Conservation (phyloP, 2,329 filamentous ascomycete genomes). For the Volutella citrinella region DNA sequence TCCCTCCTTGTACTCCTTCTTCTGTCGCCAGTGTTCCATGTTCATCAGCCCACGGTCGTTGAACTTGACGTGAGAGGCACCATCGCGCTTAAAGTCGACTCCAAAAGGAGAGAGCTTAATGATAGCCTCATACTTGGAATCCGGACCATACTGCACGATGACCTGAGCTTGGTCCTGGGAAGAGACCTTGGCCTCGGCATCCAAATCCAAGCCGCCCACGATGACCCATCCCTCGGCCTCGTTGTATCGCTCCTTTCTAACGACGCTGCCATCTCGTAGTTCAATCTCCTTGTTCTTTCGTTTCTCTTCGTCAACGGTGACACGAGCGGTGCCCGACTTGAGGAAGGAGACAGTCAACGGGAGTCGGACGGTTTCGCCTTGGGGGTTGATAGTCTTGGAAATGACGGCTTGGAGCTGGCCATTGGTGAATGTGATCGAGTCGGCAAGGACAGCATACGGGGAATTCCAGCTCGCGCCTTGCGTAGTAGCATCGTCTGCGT, state of each 20-base stretch:
- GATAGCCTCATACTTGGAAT: constrained; percentile 73
- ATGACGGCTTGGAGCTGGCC: constrained; percentile 78
- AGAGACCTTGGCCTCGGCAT: constrained; percentile 67
- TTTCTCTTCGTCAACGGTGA: constrained; percentile 89
- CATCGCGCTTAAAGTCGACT: constrained; percentile 83
- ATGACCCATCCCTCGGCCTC: constrained; percentile 84
- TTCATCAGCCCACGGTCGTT: constrained; percentile 91
- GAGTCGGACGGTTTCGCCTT: constrained; percentile 67
- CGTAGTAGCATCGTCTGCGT: constrained; percentile 72
- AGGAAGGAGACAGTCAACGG: constrained; percentile 86
- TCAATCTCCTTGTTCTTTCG: constrained; percentile 86
- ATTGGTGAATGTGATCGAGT: constrained; percentile 71
- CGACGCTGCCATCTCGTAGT: constrained; percentile 78
- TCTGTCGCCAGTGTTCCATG: constrained; percentile 91
- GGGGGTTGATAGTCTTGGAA: constrained; percentile 69
- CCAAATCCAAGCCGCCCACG: constrained; percentile 73
- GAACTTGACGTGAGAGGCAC: constrained; percentile 76
- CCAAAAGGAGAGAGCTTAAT: constrained; percentile 81
- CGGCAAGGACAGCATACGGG: constrained; percentile 73
- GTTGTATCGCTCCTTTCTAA: constrained; percentile 90
- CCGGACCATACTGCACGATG: constrained; percentile 77
- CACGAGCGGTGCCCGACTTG: constrained; percentile 81
- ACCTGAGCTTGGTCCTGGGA: constrained; percentile 64
- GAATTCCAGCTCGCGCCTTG: constrained; percentile 68
- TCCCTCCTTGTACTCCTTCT: constrained; percentile 65